These are phyloP conservation scores for Vaccinium darrowii DNA, from an alignment of 148 eudicot species.

Conservation along the genomic window DNA sequence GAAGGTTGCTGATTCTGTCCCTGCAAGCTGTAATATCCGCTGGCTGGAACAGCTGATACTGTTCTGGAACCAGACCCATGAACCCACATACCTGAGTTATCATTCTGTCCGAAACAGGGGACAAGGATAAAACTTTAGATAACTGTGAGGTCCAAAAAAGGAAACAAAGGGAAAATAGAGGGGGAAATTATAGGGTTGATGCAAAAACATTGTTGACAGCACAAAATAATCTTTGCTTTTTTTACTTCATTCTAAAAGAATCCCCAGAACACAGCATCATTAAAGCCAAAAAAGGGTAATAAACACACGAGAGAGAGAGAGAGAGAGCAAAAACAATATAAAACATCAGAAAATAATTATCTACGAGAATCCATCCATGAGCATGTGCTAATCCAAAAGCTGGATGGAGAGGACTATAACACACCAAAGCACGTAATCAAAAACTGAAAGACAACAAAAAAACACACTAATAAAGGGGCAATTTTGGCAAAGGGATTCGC, in stretches of 20 bases:
- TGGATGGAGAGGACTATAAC: neutral
- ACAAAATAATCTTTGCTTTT: neutral
- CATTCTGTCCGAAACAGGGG: constrained; percentile 29
- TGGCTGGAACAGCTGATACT: constrained; percentile 73
- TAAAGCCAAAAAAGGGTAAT: neutral
- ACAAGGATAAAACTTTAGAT: neutral
- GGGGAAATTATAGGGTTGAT: neutral
- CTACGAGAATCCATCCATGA: neutral
- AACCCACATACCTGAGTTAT: constrained; percentile 48
- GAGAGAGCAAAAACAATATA: neutral
- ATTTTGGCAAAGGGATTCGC: neutral
- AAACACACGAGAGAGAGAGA: neutral
- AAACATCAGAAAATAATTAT: neutral
- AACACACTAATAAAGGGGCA: neutral
- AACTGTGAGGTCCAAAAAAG: neutral
- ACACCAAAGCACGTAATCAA: neutral
- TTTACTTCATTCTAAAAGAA: neutral
- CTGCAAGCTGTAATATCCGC: constrained; percentile 74
- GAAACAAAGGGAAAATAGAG: neutral
- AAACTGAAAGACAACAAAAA: neutral
- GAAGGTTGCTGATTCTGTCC: constrained; percentile 55
- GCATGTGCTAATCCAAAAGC: neutral
- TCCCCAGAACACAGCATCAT: neutral
- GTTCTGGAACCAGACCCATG: constrained; percentile 81
- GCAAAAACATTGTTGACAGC: neutral